Percentiles rank a stretch among this genome's conserved stretches.
These are phyloP conservation scores for Candida xyloterini DNA, from an alignment of 805 yeast genomes.

Conservation along the genomic window DNA sequence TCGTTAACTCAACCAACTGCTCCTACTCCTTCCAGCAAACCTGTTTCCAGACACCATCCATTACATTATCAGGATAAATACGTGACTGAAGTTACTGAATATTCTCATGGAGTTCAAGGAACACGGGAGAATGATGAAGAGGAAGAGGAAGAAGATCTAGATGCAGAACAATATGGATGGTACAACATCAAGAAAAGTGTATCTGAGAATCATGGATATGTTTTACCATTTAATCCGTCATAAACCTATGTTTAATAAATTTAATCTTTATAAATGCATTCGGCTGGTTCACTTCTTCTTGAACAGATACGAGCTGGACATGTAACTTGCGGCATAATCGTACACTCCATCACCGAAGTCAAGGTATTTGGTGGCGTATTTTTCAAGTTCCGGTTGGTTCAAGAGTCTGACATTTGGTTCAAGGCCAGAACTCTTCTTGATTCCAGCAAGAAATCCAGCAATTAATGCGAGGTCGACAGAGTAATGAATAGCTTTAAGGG, in stretches of 20 bases:
- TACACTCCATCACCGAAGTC: slow-evolving; percentile 82
- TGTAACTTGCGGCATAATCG: slow-evolving; percentile 66
- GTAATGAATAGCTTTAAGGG: slow-evolving; percentile 52
- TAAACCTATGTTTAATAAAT: slow-evolving; percentile 1
- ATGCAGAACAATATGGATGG: slow-evolving; percentile 35
- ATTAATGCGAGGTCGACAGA: slow-evolving; percentile 58
- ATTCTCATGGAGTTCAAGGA: slow-evolving; percentile 8
- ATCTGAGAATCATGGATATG: slow-evolving; percentile 18
- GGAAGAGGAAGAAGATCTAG: slow-evolving; percentile 31
- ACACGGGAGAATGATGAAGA: slow-evolving; percentile 25
- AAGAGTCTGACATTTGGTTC: slow-evolving; percentile 52
- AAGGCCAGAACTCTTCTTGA: slow-evolving; percentile 69
- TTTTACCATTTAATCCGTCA: slow-evolving; percentile 34
- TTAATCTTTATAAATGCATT: too few relatives aligned
- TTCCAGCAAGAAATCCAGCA: slow-evolving; percentile 69
- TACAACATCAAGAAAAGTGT: slow-evolving; percentile 25
- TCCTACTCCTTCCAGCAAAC: slow-evolving; percentile 28
- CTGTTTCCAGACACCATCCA: slow-evolving; percentile 57
- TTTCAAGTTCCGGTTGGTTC: slow-evolving; percentile 45
- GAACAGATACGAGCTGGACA: slow-evolving; percentile 74
- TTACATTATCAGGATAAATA: slow-evolving; percentile 36
- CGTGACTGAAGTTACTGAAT: slow-evolving; percentile 8
- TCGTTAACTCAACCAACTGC: slow-evolving; percentile 45
- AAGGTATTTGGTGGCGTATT: slow-evolving; percentile 63
- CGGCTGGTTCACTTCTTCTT: slow-evolving; percentile 42